These are phyloP conservation scores for Cymbidium sinense DNA, from an alignment of 106 monocot genomes.

Conservation along the genomic window DNA sequence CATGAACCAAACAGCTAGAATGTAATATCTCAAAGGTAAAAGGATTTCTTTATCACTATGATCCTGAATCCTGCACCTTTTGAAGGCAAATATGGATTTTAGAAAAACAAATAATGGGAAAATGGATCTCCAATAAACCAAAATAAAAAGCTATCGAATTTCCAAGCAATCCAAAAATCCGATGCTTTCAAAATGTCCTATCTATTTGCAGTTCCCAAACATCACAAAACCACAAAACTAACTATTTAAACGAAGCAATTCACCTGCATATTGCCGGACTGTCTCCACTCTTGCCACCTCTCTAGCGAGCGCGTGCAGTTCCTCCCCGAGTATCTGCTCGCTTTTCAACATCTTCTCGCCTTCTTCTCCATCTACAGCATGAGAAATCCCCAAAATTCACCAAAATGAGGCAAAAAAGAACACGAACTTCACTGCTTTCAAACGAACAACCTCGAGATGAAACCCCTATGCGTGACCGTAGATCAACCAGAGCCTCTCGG, in stretches of 20 bases:
- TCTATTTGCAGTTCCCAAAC: neutral
- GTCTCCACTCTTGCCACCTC: constrained; percentile 89
- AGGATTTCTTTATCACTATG: neutral
- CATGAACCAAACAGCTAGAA: neutral
- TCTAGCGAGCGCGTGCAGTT: constrained; percentile 67
- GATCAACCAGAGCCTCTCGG: constrained; percentile 30
- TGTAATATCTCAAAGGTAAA: neutral
- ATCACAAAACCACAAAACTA: neutral
- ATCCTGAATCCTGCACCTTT: neutral
- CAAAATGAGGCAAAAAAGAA: neutral
- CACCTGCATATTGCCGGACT: constrained; percentile 74
- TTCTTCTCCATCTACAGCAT: constrained; percentile 15
- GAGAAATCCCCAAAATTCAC: neutral
- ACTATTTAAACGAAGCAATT: constrained; percentile 2
- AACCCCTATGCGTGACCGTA: constrained; percentile 16
- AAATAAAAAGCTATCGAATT: neutral
- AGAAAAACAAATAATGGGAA: neutral
- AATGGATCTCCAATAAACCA: neutral
- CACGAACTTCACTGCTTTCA: neutral
- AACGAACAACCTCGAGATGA: constrained; percentile 13
- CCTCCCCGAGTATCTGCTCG: constrained; percentile 49
- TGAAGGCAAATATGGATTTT: neutral
- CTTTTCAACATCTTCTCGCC: constrained; percentile 16
- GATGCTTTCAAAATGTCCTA: neutral
- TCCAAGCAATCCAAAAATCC: neutral